phyloP scores from a whole-genome alignment of 2,329 filamentous ascomycete species.

The Aureobasidium sp. region DNA sequence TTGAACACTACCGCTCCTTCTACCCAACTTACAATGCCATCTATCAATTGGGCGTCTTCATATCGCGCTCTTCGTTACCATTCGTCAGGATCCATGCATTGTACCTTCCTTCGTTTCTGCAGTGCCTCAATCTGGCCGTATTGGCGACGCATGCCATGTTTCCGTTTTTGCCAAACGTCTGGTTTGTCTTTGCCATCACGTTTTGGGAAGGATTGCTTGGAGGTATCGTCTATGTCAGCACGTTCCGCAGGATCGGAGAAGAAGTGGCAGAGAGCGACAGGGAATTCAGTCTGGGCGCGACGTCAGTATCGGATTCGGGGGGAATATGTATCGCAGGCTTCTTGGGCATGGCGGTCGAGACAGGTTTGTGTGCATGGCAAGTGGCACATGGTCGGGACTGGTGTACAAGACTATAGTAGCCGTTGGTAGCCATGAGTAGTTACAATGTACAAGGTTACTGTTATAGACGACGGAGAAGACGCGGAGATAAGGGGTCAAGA shows the following conservation, averaged over 20 bases:
- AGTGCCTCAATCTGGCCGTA: slow-evolving; percentile 68
- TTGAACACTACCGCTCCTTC: slow-evolving; percentile 74
- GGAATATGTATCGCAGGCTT: slow-evolving; percentile 88
- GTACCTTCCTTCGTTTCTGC: slow-evolving; percentile 75
- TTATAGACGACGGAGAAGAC: background rate
- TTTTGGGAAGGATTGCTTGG: slow-evolving; percentile 95
- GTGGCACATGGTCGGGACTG: slow-evolving; percentile 67
- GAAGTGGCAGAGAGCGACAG: slow-evolving; percentile 68
- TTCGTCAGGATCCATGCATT: slow-evolving; percentile 75
- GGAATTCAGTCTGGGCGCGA: slow-evolving; percentile 86
- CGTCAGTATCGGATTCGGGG: slow-evolving; percentile 83
- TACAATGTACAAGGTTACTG: background rate
- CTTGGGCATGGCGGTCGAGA: slow-evolving; percentile 74
- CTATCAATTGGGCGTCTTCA: slow-evolving; percentile 91
- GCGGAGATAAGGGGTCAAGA: slow-evolving; percentile 5
- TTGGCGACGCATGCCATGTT: slow-evolving; percentile 71
- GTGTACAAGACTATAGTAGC: slow-evolving; percentile 45
- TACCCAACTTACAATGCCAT: slow-evolving; percentile 93
- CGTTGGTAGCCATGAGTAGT: too few relatives aligned
- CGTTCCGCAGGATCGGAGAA: slow-evolving; percentile 90
- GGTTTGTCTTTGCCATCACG: slow-evolving; percentile 73
- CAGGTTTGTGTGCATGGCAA: slow-evolving; percentile 76
- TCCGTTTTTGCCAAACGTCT: slow-evolving; percentile 77
- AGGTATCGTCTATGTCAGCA: slow-evolving; percentile 90
- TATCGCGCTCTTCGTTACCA: slow-evolving; percentile 84